Base-by-base conservation (phyloP, 2,329 filamentous ascomycete genomes). In the Tolypocladium inflatum region DNA sequence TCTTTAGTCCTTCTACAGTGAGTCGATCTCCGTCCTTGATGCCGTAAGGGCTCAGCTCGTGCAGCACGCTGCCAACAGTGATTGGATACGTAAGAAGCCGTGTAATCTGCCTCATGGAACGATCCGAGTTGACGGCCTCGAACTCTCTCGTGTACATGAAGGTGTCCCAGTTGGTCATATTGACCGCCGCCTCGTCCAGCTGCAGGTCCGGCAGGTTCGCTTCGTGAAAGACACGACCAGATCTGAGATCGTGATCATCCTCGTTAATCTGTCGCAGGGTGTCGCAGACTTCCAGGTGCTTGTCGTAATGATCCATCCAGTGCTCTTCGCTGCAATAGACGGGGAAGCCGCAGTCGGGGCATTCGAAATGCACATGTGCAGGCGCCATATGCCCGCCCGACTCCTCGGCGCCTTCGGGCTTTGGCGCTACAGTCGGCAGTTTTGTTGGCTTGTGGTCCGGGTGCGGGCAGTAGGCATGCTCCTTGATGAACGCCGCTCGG, bases 151-250 rank as follows among this genome's bases (percentile, higher is more conserved):
- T 95, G 71, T 96, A 99, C 68, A 99, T 78, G 66, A 95, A 90
- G 0, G 94, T 97, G 73, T 99, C 94, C 94, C 94, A 99, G 72
- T 95, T 99, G 50, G 89, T 96, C 89, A 99, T 92, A 74, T 99
- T 99, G 64, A 97, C 85, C 63, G 94, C 81, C 39, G 91, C 90
- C 71, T 97, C 93, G 63, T 97, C 92, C 71, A 97, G 86, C 75
- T 97, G 92, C 57, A 87, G 81, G 17, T 88, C 90, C 0, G 94
- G 91, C 69, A 96, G 96, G 61, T 92, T 86, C 68, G 96, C 97
- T 72, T 99, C 95, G 17, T 89, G 87, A 73, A 99, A 99, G 72
- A 91, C 88, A 35, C 94, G 84, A 4, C 94, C 94, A 21, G 91
- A 96, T 55, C 89, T 82, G 64, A 99, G 75, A 71, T 99, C 94